Evolutionary conservation across 148 eudicot genomes (phyloP), one percentile per base, ranked within the genome.

Genomic region (Bassia scoparia): DNA sequence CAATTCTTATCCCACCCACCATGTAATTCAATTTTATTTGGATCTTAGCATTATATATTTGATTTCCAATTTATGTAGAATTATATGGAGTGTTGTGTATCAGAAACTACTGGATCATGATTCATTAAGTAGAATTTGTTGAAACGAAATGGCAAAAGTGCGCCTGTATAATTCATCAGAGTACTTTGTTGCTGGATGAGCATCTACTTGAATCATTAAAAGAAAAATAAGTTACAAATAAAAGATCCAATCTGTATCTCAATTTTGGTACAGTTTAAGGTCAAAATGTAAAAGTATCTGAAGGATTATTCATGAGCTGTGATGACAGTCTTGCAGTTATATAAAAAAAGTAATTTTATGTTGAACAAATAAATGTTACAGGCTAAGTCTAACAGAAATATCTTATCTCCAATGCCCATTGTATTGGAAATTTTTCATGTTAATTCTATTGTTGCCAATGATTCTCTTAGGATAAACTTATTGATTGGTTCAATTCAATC

Each of bases 381-480:
- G 0, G 15, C 7, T 29, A 59, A 59, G 7, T 59, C 37, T 29
- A 15, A 5, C 15, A 21, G 18, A 59, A 59, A 59, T 4, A 26
- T 61, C 16, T 61, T 3, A 9, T 33, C 66, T 33, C 43, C 23
- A 56, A 30, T 7, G 6, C 43, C 43, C 33, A 5, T 15, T 5
- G 54, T 3, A 24, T 10, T 18, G 17, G n/a, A n/a, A n/a, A n/a
- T 49, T 41, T 63, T 73, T 65, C 61, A 65, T 75, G 56, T 35
- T 31, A 10, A 30, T 58, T 23, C 62, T 64, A 37, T 65, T 46
- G 70, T 67, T 48, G 26, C 53, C 17, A 26, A 27, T 52, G 52
- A 8, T 33, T 26, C 72, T 29, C 27, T 35, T 63, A 2, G 48
- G 58, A n/a, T 61, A 38, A 65, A 54, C 71, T 44, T 75, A 30